Base-by-base conservation (phyloP, 306 rosid species). In the Vigna radiata region DNA sequence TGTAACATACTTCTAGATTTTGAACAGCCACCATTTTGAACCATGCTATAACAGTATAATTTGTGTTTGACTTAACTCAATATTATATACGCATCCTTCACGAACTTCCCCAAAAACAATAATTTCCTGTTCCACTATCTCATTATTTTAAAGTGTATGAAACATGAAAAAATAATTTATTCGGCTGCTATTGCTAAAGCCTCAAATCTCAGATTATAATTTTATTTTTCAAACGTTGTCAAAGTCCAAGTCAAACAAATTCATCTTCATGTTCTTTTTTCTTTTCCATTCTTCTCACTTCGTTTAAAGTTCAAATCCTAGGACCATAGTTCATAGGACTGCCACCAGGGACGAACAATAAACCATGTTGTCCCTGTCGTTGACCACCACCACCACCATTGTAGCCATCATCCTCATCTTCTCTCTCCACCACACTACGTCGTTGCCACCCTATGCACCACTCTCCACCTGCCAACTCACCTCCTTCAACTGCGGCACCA, bases 401-500 rank as follows among this genome's bases (percentile, higher is more conserved):
- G 5, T 44, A 33, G 2, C 2, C 67, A 14, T 71, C 66, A 14
- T 58, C 61, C 5, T 80, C 48, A 31, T 76, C 61, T 77, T 21
- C 79, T 63, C 47, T 81, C 48, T 75, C 79, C 47, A 29, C 62
- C 33, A n/a, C 7, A 54, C 87, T 15, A 49, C 88, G 41, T 81
- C 91, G 67, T 68, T 84, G 4, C 54, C 86, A 0, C 59, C 79
- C 29, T 5, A 62, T 16, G 83, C 81, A 61, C 2, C 49, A 39
- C 79, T 73, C 70, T 49, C 89, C 11, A 44, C 8, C 43, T 91
- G 96, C 85, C 6, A 49, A 68, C 63, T 15, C n/a, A 79, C 80
- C 50, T 74, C 80, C 79, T 83, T 91, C 86, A 74, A 54, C 87
- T 91, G 96, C 17, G 91, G 90, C 4, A 65, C 66, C 25, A 33